These are phyloP conservation scores for Parietichytrium sp. DNA, from an alignment of 108 stramenopile species.

Conservation along the genomic window DNA sequence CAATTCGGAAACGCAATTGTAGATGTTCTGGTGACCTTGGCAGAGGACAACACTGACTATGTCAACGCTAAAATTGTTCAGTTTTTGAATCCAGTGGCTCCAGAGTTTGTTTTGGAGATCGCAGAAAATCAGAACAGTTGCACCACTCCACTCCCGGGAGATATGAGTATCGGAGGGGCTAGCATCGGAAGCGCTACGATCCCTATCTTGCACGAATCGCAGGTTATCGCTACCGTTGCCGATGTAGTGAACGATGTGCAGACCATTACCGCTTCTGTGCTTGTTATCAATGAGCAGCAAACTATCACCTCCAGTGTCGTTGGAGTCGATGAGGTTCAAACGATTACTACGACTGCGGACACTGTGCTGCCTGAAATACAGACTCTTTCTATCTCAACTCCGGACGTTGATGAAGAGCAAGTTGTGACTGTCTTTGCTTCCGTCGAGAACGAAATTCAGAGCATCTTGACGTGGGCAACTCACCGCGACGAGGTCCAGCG, in stretches of 20 bases:
- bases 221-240: slow-evolving; percentile 51
- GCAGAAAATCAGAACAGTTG: background rate
- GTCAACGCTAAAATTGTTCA: background rate
- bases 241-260: slow-evolving; percentile 61
- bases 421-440: slow-evolving; percentile 61
- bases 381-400: slow-evolving; percentile 70
- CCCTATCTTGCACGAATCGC: slow-evolving; percentile 60
- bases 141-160: too few species aligned
- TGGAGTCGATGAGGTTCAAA: slow-evolving; percentile 78
- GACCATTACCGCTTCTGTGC: slow-evolving; percentile 64
- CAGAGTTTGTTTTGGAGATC: background rate
- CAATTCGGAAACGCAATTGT: slow-evolving; percentile 6
- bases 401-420: slow-evolving; percentile 76
- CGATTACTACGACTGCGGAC: slow-evolving; percentile 72
- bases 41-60: slow-evolving; percentile 44
- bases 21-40: slow-evolving; percentile 45
- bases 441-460: slow-evolving; percentile 74
- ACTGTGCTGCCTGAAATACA: slow-evolving; percentile 77
- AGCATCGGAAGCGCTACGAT: slow-evolving; percentile 39
- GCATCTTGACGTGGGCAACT: slow-evolving; percentile 48
- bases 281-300: slow-evolving; percentile 77
- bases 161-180: background rate
- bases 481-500: slow-evolving; percentile 70
- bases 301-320: slow-evolving; percentile 64
- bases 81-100: slow-evolving; percentile 2